Conservation (phyloP, 208 protist species). For the Tetramitus jugosus region DNA sequence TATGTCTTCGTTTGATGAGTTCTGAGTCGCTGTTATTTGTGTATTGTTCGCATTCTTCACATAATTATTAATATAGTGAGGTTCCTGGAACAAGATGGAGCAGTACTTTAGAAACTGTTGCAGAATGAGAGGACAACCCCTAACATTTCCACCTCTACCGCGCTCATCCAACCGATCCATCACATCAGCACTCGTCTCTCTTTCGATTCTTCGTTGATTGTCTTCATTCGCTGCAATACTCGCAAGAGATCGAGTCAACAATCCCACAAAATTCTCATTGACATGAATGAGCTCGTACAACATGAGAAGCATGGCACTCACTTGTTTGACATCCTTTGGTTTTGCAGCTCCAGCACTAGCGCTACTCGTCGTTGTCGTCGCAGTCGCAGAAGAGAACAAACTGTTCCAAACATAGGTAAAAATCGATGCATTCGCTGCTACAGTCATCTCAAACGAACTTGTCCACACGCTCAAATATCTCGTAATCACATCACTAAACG, state of each 20-base stretch:
- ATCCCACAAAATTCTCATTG: constrained; percentile 2
- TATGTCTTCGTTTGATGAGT: not conserved
- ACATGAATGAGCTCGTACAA: not conserved
- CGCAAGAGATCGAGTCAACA: not conserved
- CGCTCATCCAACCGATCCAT: too few species aligned
- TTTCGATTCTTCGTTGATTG: not conserved
- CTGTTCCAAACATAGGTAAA: not conserved
- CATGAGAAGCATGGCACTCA: not conserved
- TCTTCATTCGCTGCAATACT: not conserved
- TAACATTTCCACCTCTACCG: too few species aligned
- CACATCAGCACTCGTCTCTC: not conserved
- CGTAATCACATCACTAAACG: not conserved
- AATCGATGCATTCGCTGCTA: not conserved
- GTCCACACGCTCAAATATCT: not conserved
- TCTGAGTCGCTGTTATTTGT: too few species aligned
- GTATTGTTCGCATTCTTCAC: too few species aligned
- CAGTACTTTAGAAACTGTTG: constrained; percentile 8
- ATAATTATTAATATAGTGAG: not conserved
- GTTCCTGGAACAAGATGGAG: not conserved
- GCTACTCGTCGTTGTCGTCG: not conserved
- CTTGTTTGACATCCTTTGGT: not conserved
- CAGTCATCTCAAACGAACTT: not conserved
- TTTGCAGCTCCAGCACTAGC: too few species aligned
- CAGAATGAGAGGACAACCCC: not conserved
- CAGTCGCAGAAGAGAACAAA: not conserved